phyloP scores from a whole-genome alignment of 768 basidiomycete genomes.

The Suillus plorans region DNA sequence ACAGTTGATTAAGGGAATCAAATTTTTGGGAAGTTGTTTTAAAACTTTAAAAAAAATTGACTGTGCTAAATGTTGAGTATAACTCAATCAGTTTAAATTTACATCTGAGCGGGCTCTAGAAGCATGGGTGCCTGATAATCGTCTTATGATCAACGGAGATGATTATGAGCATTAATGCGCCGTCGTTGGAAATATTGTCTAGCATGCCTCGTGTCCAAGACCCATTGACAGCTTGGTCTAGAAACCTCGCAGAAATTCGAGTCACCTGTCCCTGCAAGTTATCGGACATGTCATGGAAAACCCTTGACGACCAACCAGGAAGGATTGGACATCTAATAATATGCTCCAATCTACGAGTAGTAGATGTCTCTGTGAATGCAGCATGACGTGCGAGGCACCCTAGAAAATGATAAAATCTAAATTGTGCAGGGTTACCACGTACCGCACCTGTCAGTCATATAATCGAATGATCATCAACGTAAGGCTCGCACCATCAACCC shows the following conservation, averaged over 20 bases:
- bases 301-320: background rate
- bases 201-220: background rate
- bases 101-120: background rate
- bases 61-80: background rate
- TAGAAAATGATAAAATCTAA: background rate
- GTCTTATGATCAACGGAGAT: background rate
- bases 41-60: background rate
- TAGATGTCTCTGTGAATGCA: background rate
- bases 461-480: background rate
- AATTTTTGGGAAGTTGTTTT: background rate
- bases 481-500: background rate
- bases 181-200: background rate
- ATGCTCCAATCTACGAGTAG: background rate
- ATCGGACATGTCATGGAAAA: background rate
- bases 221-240: background rate
- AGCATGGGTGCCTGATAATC: background rate
- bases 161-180: background rate
- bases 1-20: background rate
- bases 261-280: background rate
- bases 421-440: background rate
- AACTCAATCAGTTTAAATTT: background rate
- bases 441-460: background rate
- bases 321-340: background rate
- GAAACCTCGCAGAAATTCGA: background rate
- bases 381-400: background rate